Percentiles rank a stretch among this genome's conserved stretches.
These are phyloP conservation scores for Candida tibetensis DNA, from an alignment of 805 yeast species.

Conservation along the genomic window DNA sequence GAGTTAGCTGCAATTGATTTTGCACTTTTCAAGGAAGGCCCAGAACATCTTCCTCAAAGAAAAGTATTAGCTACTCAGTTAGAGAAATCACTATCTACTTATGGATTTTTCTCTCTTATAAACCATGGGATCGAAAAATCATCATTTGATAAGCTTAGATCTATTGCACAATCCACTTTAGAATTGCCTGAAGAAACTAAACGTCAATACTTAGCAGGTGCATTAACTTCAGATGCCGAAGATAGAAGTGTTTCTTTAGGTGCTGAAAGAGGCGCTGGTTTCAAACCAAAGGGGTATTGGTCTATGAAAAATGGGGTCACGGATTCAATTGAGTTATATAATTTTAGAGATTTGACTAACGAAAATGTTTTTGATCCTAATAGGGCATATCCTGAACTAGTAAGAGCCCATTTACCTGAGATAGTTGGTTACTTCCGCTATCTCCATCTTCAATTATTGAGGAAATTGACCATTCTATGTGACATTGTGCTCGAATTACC, in stretches of 20 bases:
- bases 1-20: constrained; percentile 37
- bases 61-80: constrained; percentile 33
- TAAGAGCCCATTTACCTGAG: constrained; percentile 21
- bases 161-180: constrained; percentile 41
- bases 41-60: constrained; percentile 28
- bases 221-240: constrained; percentile 26
- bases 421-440: constrained; percentile 22
- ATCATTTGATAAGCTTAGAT: constrained; percentile 31
- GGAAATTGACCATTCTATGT: constrained; percentile 23
- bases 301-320: constrained; percentile 27
- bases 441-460: constrained; percentile 20
- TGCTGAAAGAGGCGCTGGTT: constrained; percentile 30
- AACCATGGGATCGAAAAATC: constrained; percentile 41
- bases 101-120: constrained; percentile 43
- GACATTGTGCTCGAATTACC: constrained; percentile 28
- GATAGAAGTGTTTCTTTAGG: constrained; percentile 25
- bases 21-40: constrained; percentile 33
- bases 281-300: constrained; percentile 31
- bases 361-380: constrained; percentile 18
- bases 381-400: constrained; percentile 24
- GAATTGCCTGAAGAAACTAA: constrained; percentile 42
- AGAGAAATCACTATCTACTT: constrained; percentile 39
- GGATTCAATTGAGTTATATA: constrained; percentile 27
- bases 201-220: constrained; percentile 39
- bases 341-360: constrained; percentile 26